phyloP scores from a whole-genome alignment of 768 basidiomycete species.

The Saitozyma sp. region DNA sequence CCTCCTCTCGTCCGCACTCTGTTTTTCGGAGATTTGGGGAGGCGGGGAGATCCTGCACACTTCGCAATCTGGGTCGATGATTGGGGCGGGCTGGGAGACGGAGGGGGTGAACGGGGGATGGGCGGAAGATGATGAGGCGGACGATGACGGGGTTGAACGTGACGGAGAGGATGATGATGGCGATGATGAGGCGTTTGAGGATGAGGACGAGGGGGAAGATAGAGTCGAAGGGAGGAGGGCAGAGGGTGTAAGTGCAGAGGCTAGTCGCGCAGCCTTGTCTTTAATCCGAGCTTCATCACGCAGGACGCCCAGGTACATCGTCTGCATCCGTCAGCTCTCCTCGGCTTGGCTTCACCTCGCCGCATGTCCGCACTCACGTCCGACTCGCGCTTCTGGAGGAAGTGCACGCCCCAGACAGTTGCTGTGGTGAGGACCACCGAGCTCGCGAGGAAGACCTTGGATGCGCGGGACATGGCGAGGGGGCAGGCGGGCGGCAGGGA shows the following conservation, averaged over 20 bases:
- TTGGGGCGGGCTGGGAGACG: slow-evolving; percentile 26
- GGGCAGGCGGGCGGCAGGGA: too few species aligned
- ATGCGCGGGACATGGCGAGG: slow-evolving; percentile 61
- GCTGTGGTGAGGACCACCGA: slow-evolving; percentile 66
- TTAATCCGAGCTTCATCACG: slow-evolving; percentile 78
- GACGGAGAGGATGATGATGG: slow-evolving; percentile 43
- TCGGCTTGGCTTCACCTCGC: background rate
- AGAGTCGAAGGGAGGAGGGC: slow-evolving; percentile 5
- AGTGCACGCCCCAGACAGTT: slow-evolving; percentile 88
- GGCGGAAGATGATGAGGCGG: slow-evolving; percentile 6
- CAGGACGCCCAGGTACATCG: slow-evolving; percentile 87
- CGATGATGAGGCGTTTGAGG: slow-evolving; percentile 22
- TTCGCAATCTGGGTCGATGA: slow-evolving; percentile 38
- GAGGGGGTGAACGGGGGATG: slow-evolving; percentile 2
- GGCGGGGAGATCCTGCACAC: slow-evolving; percentile 42
- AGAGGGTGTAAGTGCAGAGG: background rate
- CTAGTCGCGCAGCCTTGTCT: slow-evolving; percentile 61
- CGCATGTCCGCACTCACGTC: slow-evolving; percentile 58
- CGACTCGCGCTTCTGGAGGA: slow-evolving; percentile 76
- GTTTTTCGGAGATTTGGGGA: slow-evolving; percentile 33
- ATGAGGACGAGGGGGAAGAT: background rate
- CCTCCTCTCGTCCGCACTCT: slow-evolving; percentile 26
- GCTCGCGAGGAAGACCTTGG: slow-evolving; percentile 71
- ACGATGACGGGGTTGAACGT: background rate
- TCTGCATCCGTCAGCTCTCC: slow-evolving; percentile 56